Conservation (phyloP, 495 filamentous ascomycete genomes). For the Xylaria sp. region DNA sequence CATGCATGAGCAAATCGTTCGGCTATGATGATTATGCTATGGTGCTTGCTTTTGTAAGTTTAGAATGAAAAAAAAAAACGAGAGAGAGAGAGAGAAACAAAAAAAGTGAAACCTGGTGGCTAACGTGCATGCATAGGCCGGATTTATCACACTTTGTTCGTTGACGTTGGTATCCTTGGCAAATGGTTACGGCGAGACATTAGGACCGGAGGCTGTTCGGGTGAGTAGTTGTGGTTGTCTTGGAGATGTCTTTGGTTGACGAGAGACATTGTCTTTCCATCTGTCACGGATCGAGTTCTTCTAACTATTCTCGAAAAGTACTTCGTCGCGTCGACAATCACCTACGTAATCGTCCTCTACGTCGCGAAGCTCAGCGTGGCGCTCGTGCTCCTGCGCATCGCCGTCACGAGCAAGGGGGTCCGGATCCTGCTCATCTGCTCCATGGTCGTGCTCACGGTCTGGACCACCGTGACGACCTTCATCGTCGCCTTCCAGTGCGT, state of each 20-base stretch:
- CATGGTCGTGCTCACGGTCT: conserved; percentile 21
- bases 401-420: conserved; percentile 26
- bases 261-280: no score
- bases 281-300: not conserved
- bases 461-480: conserved; percentile 27
- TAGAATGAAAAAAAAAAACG: not conserved
- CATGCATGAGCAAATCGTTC: conserved; percentile 28
- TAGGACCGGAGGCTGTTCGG: conserved; percentile 7
- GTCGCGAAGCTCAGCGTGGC: conserved; percentile 26
- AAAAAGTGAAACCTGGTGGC: not conserved
- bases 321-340: conserved; percentile 28
- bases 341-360: conserved; percentile 28
- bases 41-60: conserved; percentile 25
- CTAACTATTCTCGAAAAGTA: conserved; percentile 2
- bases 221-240: conserved; percentile 25
- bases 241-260: no score
- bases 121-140: conserved; percentile 13
- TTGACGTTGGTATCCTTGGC: conserved; percentile 24
- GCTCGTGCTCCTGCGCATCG: conserved; percentile 25
- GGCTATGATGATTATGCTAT: conserved; percentile 30
- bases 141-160: conserved; percentile 23
- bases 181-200: conserved; percentile 25
- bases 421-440: conserved; percentile 20
- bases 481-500: conserved; percentile 27
- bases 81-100: no score